Conservation (phyloP, 257 asterid species). For the Oldenlandia corymbosa region DNA sequence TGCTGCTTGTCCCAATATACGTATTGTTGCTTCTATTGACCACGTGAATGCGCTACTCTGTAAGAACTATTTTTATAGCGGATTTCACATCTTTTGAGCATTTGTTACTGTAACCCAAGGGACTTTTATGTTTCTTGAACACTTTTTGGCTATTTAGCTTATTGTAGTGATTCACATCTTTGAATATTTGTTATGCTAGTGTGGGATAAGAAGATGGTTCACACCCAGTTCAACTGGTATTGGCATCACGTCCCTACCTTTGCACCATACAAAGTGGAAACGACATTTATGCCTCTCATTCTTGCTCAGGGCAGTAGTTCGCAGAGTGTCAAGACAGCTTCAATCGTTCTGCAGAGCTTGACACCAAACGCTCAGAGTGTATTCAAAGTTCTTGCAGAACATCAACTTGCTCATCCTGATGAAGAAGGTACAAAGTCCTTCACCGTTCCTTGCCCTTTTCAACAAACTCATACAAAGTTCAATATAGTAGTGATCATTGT, state of each 20-base stretch:
- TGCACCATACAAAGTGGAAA: constrained; percentile 81
- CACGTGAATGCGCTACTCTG: constrained; percentile 85
- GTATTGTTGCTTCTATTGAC: constrained; percentile 79
- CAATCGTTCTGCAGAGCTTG: constrained; percentile 86
- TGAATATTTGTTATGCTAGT: constrained; percentile 45
- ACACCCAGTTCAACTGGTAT: constrained; percentile 94
- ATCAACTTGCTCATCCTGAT: constrained; percentile 73
- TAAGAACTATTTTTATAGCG: constrained; percentile 37
- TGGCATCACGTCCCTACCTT: constrained; percentile 95
- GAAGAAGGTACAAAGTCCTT: constrained; percentile 76
- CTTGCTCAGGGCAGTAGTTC: constrained; percentile 72
- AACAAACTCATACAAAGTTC: neutral
- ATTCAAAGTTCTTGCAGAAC: constrained; percentile 71
- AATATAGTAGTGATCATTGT: neutral
- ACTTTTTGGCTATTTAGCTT: neutral
- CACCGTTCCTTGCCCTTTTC: constrained; percentile 10
- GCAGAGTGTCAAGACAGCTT: constrained; percentile 82
- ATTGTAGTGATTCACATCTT: neutral
- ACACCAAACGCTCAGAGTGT: constrained; percentile 90
- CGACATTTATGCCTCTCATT: constrained; percentile 66
- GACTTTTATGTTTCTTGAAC: too few relatives aligned
- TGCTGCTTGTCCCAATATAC: constrained; percentile 80
- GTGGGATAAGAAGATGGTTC: constrained; percentile 98
- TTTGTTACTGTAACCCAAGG: too few relatives aligned
- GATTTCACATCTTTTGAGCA: too few relatives aligned